Evolutionary conservation across 352 stramenopile genomes (phyloP).

Genomic region (Globisporangium sylvaticum): DNA sequence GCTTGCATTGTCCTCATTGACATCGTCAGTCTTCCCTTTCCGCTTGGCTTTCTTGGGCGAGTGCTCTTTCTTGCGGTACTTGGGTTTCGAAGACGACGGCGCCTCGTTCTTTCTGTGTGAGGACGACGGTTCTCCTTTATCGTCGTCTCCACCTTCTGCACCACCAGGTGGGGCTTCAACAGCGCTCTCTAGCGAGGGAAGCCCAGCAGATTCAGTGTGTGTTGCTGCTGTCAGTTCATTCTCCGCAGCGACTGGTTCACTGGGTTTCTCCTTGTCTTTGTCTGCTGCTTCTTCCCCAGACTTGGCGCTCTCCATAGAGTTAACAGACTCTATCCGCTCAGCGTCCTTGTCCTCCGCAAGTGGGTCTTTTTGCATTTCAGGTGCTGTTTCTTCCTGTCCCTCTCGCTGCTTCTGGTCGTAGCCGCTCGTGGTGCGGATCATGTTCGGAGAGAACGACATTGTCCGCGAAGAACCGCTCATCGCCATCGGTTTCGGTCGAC

Average conservation of each 20-base stretch:
- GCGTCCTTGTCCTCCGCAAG: background rate
- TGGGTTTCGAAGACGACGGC: background rate
- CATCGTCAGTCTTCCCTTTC: background rate
- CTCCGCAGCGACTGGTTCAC: background rate
- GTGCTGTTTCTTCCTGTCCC: background rate
- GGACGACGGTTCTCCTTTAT: background rate
- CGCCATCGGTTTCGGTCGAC: background rate
- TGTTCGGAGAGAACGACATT: constrained; percentile 3
- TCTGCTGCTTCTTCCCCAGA: background rate
- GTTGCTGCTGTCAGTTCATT: background rate
- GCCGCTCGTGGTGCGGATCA: background rate
- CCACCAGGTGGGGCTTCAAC: background rate
- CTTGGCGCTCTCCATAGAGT: no score
- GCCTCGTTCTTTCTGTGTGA: background rate
- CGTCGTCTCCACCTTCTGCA: background rate
- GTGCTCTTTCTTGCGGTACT: constrained; percentile 10
- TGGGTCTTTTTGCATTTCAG: background rate
- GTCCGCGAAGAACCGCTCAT: background rate
- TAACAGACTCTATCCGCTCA: background rate
- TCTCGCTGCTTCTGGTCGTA: background rate
- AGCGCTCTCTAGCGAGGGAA: background rate
- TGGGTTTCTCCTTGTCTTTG: background rate
- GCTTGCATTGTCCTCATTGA: no score
- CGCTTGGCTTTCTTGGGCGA: background rate
- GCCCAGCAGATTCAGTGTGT: background rate